Conservation (phyloP, 139 green algal genomes). For the Pycnococcus provasolii region DNA sequence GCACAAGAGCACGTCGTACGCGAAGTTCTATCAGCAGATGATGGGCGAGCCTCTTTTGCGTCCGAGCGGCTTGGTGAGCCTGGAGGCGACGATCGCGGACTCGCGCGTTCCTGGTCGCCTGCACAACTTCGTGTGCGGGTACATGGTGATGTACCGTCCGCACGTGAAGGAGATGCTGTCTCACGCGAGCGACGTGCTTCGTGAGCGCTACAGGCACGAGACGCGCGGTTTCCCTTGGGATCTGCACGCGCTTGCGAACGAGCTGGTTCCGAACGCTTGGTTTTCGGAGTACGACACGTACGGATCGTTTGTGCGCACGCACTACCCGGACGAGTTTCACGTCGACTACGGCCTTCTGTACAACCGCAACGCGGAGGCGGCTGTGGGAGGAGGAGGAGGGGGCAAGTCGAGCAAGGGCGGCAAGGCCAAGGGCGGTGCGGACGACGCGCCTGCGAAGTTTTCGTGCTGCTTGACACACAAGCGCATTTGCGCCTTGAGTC, state of each 20-base stretch:
- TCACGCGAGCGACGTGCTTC: not conserved
- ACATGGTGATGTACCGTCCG: too few relatives aligned
- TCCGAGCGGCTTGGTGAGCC: too few relatives aligned
- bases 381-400: not conserved
- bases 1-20: too few relatives aligned
- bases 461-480: not conserved
- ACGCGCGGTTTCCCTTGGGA: too few relatives aligned
- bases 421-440: too few relatives aligned
- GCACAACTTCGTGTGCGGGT: too few relatives aligned
- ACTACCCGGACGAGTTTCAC: not conserved
- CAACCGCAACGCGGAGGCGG: not conserved
- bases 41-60: too few relatives aligned
- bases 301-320: not conserved
- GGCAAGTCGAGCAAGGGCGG: not conserved
- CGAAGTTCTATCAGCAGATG: too few relatives aligned
- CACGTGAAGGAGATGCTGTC: too few relatives aligned
- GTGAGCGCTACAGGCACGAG: not conserved
- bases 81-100: too few relatives aligned
- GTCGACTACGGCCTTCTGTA: not conserved
- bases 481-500: not conserved
- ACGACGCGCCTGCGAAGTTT: not conserved
- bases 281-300: constrained; percentile 1
- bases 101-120: too few relatives aligned
- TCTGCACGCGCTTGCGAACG: not conserved
- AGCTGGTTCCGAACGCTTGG: not conserved